A percentile compares a stretch with the other conserved stretches of the same genome.
phyloP scores from a whole-genome alignment of 768 basidiomycete species.

The Naganishia vaughanmartiniae region DNA sequence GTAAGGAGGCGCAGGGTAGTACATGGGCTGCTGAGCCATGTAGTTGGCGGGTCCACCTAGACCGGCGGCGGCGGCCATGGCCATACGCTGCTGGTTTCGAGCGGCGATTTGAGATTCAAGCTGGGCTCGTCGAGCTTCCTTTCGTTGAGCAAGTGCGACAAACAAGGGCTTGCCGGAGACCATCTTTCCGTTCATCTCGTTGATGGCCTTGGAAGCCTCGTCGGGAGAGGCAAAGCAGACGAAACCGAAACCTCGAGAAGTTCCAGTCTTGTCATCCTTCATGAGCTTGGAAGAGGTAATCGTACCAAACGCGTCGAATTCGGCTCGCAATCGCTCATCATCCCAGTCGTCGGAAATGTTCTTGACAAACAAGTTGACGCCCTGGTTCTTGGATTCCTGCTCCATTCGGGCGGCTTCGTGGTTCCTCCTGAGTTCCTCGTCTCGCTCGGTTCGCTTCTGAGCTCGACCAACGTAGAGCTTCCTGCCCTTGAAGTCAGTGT shows the following conservation, averaged over 20 bases:
- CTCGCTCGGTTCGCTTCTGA: constrained; percentile 97
- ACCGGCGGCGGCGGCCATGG: constrained; percentile 86
- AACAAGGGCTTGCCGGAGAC: constrained; percentile 97
- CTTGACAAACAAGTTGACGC: constrained; percentile 99
- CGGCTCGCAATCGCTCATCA: constrained; percentile 91
- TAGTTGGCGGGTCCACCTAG: constrained; percentile 67
- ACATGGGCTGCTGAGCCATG: constrained; percentile 76
- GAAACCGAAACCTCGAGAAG: constrained; percentile 77
- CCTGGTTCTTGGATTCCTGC: constrained; percentile 95
- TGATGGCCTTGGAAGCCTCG: constrained; percentile 97
- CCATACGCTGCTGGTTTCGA: constrained; percentile 86
- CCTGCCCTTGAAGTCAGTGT: constrained; percentile 75
- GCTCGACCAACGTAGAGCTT: constrained; percentile 94
- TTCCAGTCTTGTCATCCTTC: constrained; percentile 76
- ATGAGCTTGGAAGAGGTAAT: constrained; percentile 99
- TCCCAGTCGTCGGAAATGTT: constrained; percentile 82
- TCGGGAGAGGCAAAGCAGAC: constrained; percentile 98
- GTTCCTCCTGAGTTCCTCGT: constrained; percentile 87
- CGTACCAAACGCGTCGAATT: constrained; percentile 94
- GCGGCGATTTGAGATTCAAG: constrained; percentile 98
- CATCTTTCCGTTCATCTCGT: constrained; percentile 99
- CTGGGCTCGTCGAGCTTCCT: constrained; percentile 95
- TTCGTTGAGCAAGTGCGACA: constrained; percentile 96
- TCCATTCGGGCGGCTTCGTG: constrained; percentile 97
- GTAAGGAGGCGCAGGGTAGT: constrained; percentile 74